Evolutionary conservation across 1,284 basidiomycete genomes (phyloP).

Genomic region (Polyporus tsugae): DNA sequence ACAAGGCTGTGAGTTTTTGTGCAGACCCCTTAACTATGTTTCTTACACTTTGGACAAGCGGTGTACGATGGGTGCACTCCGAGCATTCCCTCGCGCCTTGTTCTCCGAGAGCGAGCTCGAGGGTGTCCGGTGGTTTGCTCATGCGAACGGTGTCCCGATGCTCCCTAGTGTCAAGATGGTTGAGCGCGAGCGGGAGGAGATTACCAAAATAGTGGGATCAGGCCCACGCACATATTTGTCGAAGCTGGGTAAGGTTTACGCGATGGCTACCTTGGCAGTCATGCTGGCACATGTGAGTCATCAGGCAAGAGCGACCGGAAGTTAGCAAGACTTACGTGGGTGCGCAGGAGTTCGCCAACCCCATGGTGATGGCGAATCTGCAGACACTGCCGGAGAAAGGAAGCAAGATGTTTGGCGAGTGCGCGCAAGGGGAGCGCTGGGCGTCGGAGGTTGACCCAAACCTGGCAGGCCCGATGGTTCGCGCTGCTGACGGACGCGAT

Average conservation of each 20-base stretch:
- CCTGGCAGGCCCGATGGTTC: too few relatives aligned
- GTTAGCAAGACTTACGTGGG: too few relatives aligned
- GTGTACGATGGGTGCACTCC: background rate
- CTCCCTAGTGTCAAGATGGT: background rate
- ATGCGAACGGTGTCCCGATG: background rate
- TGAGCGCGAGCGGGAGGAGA: background rate
- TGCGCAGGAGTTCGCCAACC: too few relatives aligned
- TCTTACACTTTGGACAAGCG: background rate
- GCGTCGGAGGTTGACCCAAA: too few relatives aligned
- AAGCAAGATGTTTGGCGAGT: too few relatives aligned
- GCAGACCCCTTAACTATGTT: too few relatives aligned
- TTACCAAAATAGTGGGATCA: background rate
- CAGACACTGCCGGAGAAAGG: too few relatives aligned
- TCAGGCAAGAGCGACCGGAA: too few relatives aligned
- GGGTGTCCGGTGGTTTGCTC: background rate
- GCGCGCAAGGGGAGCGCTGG: too few relatives aligned
- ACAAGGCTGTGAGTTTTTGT: background rate
- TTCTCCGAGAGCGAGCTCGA: background rate
- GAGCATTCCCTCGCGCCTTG: background rate
- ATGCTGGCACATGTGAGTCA: too few relatives aligned
- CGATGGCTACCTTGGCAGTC: background rate
- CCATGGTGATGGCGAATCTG: too few relatives aligned
- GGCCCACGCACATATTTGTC: background rate
- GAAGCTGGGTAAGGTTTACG: background rate
- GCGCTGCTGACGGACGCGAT: too few relatives aligned